Conservation (phyloP, 306 rosid species). For the Rubus idaeus region DNA sequence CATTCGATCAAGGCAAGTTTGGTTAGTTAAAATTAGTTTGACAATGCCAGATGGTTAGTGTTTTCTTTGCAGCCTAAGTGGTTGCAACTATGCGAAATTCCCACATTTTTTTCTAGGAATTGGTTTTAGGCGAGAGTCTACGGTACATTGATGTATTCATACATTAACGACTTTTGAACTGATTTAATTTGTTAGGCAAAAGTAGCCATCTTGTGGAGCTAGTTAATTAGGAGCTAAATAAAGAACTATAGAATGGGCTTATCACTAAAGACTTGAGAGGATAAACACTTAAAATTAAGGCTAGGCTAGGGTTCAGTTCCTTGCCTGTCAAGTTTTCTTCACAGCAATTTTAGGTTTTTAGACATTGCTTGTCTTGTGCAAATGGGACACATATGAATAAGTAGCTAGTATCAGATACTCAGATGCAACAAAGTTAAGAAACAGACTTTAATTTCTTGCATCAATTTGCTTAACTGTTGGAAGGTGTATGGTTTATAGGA, state of each 20-base stretch:
- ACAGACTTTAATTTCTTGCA: not conserved
- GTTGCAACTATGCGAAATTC: not conserved
- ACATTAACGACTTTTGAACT: not conserved
- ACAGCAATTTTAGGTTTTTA: not conserved
- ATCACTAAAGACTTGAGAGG: not conserved
- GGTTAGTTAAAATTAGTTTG: not conserved
- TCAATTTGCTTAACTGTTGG: not conserved
- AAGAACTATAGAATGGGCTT: no score
- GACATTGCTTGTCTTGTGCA: not conserved
- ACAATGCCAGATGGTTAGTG: not conserved
- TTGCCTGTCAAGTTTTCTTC: not conserved
- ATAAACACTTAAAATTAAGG: not conserved
- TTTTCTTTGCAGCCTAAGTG: not conserved
- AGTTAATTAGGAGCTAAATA: not conserved
- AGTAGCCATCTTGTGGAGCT: not conserved
- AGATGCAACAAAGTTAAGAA: not conserved
- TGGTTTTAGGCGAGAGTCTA: not conserved
- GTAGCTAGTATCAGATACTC: not conserved
- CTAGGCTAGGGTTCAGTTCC: not conserved
- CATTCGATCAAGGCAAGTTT: not conserved
- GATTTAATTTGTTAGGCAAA: not conserved
- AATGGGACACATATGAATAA: not conserved
- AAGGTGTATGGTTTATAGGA: constrained; percentile 38
- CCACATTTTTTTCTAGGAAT: not conserved
- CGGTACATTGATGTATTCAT: not conserved